phyloP scores from a whole-genome alignment of 192 early-diverging fungal genomes.

The Gryganskiella cystojenkinii region DNA sequence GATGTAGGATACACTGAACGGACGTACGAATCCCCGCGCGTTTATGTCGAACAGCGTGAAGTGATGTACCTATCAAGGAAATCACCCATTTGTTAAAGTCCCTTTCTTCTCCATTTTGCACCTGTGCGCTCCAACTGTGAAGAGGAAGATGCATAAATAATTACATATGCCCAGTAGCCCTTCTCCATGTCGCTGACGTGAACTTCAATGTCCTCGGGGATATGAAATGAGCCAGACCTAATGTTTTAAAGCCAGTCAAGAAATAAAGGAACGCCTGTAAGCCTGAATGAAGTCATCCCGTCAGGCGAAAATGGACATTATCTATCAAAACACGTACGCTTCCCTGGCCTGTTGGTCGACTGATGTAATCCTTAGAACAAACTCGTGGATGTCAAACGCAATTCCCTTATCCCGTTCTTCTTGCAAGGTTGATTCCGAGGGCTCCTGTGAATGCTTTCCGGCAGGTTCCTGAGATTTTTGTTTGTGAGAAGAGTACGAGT shows the following conservation, averaged over 20 bases:
- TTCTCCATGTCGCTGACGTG: conserved; percentile 59
- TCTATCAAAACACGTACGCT: conserved; percentile 22
- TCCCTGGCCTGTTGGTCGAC: conserved; percentile 53
- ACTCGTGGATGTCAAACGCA: conserved; percentile 60
- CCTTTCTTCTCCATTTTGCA: too few relatives aligned
- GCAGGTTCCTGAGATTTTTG: conserved; percentile 26
- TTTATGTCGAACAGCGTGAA: conserved; percentile 65
- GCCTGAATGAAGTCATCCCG: neutral
- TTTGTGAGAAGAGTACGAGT: conserved; percentile 42
- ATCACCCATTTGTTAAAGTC: neutral
- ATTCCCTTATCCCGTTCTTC: conserved; percentile 16
- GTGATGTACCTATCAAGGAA: conserved; percentile 59
- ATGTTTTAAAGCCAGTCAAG: neutral
- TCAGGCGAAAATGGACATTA: conserved; percentile 13
- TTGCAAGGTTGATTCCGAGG: conserved; percentile 7
- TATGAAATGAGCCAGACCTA: conserved; percentile 51
- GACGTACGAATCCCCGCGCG: conserved; percentile 63
- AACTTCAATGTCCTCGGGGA: conserved; percentile 65
- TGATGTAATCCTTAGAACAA: conserved; percentile 60
- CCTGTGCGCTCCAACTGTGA: too few relatives aligned
- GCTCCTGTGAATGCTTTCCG: conserved; percentile 20
- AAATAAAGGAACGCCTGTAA: too few relatives aligned
- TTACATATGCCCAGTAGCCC: conserved; percentile 64
- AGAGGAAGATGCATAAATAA: conserved; percentile 9
- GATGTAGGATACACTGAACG: conserved; percentile 61